Evolutionary conservation across 1,284 basidiomycete genomes (phyloP), one percentile per base, ranked within the genome.

Genomic region (Apiotrichum laibachii): DNA sequence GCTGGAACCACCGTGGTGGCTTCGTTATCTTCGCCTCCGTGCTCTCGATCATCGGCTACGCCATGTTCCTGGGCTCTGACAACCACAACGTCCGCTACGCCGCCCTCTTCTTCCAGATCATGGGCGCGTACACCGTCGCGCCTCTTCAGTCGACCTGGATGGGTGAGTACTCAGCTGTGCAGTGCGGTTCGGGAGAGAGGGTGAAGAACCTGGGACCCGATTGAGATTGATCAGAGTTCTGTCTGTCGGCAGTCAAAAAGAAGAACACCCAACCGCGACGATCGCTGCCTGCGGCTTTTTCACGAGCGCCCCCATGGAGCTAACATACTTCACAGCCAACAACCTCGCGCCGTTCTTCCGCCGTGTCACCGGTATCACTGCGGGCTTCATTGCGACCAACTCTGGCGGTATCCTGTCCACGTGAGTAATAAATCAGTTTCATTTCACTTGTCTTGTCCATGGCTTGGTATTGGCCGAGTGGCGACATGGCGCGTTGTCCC

Each of bases 351-450:
- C 84, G 1, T 81, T 84, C 65, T 79, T 81, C 55, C 78, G 83
- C 46, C 80, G 84, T 43, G 84, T 84, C 6, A 83, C 83, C 0
- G 79, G 81, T 19, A 79, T 86, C 50, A 84, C 83, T 8, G 73
- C 84, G 34, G 82, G 80, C 0, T 84, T 84, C 63, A 80, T 84
- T 62, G 72, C 80, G 70, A 82, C 82, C 35, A 85, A 85, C 68
- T 73, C 77, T 0, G 85, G 85, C 15, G 85, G 83, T 10, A 85
- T 86, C 57, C 78, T 85, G 10, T 80, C 82, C 1, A 83, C 81
- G 8, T 57, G 49, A 57, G 55, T 52, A 7, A n/a, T 3, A 31
- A 15, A 22, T 53, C 19, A 34, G 40, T 42, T 12, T n/a, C 40
- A 42, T 3, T 21, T n/a, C n/a, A n/a, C n/a, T n/a, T n/a, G 8